Base-by-base conservation (phyloP, 2,329 filamentous ascomycete genomes). In the Fusarium nelsonii region DNA sequence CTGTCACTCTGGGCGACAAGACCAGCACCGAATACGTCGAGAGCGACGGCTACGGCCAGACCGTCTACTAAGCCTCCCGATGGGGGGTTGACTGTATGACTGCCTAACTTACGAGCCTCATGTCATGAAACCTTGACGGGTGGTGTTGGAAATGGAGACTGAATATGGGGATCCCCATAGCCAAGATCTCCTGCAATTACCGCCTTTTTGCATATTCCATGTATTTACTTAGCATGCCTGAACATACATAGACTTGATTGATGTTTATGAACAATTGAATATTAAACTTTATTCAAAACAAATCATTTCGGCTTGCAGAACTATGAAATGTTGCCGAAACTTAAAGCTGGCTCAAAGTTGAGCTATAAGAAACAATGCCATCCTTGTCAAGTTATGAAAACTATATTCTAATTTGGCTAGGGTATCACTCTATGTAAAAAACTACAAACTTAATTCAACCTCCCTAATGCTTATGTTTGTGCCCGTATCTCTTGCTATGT, bases 391-490 rank as follows among this genome's bases (percentile, higher is more conserved):
- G 36, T 16, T 30, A 14, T 16, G 9, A 30, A 50, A 56, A 48
- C 30, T 28, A 50, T 55, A 23, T 37, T 56, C 44, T 63, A 49
- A 34, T 72, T 56, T 74, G 69, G 54, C 46, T 65, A 73, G 72
- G 72, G 72, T 74, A 74, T 74, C 72, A 69, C 65, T 74, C 59
- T 70, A 70, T 70, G 33, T 58, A 45, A 68, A 65, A 30, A 63
- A 52, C 30, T 23, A 50, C 55, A 54, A 58, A 45, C 62, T 58
- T 56, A 9, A 44, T 58, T 56, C 34, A 48, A 44, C 41, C 33
- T 44, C 52, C 43, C 37, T 39, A 49, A 58, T 44, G 49, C 48
- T 51, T 44, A 56, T 66, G 49, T 37, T 51, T 44, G 56, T 66
- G 53, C 15, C 32, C 60, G n/a, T 37, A 41, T 39, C 52, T 54